These are phyloP conservation scores for Rubia balearica DNA, from an alignment of 305 asterid species.

Conservation along the genomic window DNA sequence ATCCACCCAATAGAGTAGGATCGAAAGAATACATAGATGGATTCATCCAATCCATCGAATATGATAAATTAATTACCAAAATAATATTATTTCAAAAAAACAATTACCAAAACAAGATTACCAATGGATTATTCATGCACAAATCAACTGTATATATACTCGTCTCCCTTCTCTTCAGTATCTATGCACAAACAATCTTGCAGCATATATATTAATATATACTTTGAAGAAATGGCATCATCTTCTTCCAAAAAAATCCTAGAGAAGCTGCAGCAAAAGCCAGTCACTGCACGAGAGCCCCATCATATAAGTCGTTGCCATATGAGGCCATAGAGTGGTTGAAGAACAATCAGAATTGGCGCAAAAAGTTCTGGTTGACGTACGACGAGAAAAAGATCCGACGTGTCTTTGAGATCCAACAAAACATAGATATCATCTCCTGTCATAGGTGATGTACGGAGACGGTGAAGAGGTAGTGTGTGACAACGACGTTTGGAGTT, in stretches of 20 bases:
- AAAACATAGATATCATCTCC: background rate
- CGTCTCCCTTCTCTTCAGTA: background rate
- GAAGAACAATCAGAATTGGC: background rate
- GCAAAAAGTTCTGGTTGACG: background rate
- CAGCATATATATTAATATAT: too few relatives aligned
- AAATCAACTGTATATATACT: background rate
- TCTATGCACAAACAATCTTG: too few relatives aligned
- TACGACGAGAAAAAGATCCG: conserved; percentile 1
- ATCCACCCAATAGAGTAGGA: too few relatives aligned
- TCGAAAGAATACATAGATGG: too few relatives aligned
- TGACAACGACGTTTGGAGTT: conserved; percentile 6
- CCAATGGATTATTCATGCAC: background rate
- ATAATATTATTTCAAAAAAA: too few relatives aligned
- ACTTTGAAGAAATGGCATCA: background rate
- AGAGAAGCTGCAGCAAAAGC: background rate
- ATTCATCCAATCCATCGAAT: background rate
- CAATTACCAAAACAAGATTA: too few relatives aligned
- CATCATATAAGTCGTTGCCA: background rate
- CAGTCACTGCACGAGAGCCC: background rate
- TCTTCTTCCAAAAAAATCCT: background rate
- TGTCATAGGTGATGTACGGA: background rate
- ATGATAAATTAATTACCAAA: background rate
- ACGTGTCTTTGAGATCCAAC: background rate
- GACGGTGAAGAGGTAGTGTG: conserved; percentile 14
- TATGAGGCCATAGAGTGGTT: background rate